Evolutionary conservation across 495 filamentous ascomycete genomes (phyloP).

Genomic region (Podospora appendiculata): DNA sequence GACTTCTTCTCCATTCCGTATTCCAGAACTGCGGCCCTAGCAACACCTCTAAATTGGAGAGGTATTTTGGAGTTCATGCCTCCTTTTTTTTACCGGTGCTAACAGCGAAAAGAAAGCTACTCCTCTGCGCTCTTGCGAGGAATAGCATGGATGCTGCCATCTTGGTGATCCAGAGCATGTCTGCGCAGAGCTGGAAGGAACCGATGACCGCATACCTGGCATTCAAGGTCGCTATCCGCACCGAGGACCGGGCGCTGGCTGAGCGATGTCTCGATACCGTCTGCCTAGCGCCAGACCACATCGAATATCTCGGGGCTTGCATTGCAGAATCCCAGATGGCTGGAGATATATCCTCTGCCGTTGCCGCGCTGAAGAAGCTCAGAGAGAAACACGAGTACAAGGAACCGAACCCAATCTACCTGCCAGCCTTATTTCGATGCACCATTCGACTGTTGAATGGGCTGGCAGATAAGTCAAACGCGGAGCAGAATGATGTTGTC

Average conservation of each 20-base stretch:
- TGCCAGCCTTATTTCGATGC: constrained; percentile 61
- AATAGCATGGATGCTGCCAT: constrained; percentile 45
- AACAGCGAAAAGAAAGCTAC: constrained; percentile 50
- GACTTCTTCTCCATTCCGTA: constrained; percentile 53
- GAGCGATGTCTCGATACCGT: constrained; percentile 49
- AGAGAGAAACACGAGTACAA: constrained; percentile 45
- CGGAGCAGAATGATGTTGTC: constrained; percentile 18
- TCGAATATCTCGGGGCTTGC: constrained; percentile 66
- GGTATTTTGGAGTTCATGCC: constrained; percentile 18
- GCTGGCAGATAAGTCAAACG: constrained; percentile 38
- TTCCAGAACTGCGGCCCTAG: constrained; percentile 56
- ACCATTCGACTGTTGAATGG: constrained; percentile 52
- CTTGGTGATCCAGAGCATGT: constrained; percentile 53
- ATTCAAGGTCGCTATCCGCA: constrained; percentile 64
- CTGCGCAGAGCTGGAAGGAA: constrained; percentile 46
- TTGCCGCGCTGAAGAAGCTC: constrained; percentile 51
- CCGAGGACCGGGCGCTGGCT: constrained; percentile 50
- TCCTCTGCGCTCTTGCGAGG: constrained; percentile 55
- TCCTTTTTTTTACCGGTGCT: background rate
- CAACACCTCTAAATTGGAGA: constrained; percentile 60
- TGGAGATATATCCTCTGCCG: constrained; percentile 50
- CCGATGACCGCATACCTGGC: constrained; percentile 62
- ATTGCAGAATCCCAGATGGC: constrained; percentile 63
- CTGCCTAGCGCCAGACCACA: constrained; percentile 34
- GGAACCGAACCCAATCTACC: constrained; percentile 46